Percentiles rank a stretch among this genome's conserved stretches.
phyloP scores from a whole-genome alignment of 805 yeast genomes.

The Monosporozyma aerobia region DNA sequence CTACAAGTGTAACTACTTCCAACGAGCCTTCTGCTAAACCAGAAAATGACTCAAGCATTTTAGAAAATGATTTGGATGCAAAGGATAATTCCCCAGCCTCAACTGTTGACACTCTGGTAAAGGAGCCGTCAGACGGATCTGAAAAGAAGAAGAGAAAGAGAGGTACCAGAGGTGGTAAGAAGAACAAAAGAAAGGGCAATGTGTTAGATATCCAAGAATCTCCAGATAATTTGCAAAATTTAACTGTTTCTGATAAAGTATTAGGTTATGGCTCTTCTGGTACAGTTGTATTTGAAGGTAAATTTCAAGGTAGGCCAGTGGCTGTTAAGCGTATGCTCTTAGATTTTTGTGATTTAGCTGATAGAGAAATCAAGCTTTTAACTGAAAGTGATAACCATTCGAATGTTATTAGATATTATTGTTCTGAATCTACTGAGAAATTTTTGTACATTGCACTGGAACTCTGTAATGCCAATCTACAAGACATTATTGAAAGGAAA shows the following conservation, averaged over 20 bases:
- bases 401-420: constrained; percentile 84
- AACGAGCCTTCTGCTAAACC: neutral
- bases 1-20: neutral
- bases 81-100: constrained; percentile 5
- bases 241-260: constrained; percentile 61
- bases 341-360: constrained; percentile 89
- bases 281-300: constrained; percentile 85
- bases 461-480: constrained; percentile 79
- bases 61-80: neutral
- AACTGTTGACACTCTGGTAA: neutral
- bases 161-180: constrained; percentile 78
- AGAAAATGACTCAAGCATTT: neutral
- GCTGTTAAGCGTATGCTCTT: constrained; percentile 91
- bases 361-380: constrained; percentile 76
- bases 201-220: neutral
- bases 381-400: constrained; percentile 97
- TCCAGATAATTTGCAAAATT: constrained; percentile 32
- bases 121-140: neutral
- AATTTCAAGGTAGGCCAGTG: constrained; percentile 85
- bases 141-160: constrained; percentile 56
- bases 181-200: constrained; percentile 28
- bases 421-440: constrained; percentile 83
- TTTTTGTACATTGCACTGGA: constrained; percentile 91
- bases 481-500: constrained; percentile 63
- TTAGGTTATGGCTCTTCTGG: constrained; percentile 96